Conservation (phyloP, 768 basidiomycete genomes). For the Daedalea quercina region DNA sequence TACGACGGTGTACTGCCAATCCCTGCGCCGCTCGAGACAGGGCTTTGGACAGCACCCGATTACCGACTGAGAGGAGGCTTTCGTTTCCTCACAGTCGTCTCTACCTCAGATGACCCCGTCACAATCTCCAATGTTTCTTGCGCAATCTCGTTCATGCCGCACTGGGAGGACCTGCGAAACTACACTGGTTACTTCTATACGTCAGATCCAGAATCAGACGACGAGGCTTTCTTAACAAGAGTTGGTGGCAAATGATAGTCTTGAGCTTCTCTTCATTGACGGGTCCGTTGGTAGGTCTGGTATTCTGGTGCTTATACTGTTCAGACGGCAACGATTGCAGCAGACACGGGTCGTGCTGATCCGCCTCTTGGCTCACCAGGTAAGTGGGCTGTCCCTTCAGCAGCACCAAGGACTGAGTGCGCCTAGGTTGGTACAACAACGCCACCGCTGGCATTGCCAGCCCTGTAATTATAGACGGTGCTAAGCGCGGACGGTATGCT, state of each 20-base stretch:
- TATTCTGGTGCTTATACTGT: constrained; percentile 58
- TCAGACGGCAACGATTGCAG: constrained; percentile 47
- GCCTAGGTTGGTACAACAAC: constrained; percentile 48
- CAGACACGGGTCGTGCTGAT: constrained; percentile 43
- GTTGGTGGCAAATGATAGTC: constrained; percentile 6
- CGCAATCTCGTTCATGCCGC: constrained; percentile 48
- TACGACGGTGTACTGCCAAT: constrained; percentile 39
- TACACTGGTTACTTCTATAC: constrained; percentile 51
- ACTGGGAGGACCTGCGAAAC: constrained; percentile 37
- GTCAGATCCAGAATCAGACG: constrained; percentile 36
- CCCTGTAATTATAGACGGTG: constrained; percentile 56
- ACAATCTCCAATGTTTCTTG: constrained; percentile 44
- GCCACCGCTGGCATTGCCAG: constrained; percentile 48
- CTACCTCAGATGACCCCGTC: constrained; percentile 25
- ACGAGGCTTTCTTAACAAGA: constrained; percentile 45
- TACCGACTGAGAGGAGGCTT: constrained; percentile 44
- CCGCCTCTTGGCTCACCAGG: constrained; percentile 38
- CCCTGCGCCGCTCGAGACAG: constrained; percentile 28
- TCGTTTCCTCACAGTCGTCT: constrained; percentile 44
- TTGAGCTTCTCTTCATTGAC: background rate
- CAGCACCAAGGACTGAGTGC: background rate
- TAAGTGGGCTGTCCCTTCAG: background rate
- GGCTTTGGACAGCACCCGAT: constrained; percentile 43
- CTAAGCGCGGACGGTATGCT: constrained; percentile 48
- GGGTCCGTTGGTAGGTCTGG: constrained; percentile 32